Evolutionary conservation across 129 eudicot genomes (phyloP), one percentile per base, ranked within the genome.

Genomic region (Ambrosia artemisiifolia): DNA sequence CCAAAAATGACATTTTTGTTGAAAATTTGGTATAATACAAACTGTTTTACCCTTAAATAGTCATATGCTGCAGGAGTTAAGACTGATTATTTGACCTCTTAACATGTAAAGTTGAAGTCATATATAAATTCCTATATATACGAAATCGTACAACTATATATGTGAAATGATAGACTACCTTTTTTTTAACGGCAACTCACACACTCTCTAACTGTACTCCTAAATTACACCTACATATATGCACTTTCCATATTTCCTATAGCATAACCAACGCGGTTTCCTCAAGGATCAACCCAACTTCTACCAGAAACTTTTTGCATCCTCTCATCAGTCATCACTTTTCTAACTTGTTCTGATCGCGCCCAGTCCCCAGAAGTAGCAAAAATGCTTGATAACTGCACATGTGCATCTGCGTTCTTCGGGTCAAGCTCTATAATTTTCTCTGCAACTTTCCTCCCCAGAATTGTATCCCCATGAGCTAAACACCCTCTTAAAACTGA

Each of bases 401-500:
- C 88, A 66, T 81, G 77, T 48, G 94, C 89, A 76, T 83, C 87
- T 14, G 88, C 70, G 71, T 88, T 90, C 67, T 79, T 78, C 14
- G 97, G 91, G 80, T 94, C 96, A 60, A 88, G 79, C 64, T n/a
- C 74, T 11, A 28, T 77, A 53, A 90, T 82, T 50, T 65, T 74
- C 68, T 78, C 85, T n/a, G 77, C 86, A 17, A 88, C 86, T 51
- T 80, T 82, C 88, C 78, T 75, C 28, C 91, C 87, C 14, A 88
- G 71, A 60, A 44, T 43, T 63, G 75, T 75, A 53, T 90, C 79
- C 51, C 97, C 97, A 71, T 78, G 88, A 42, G 85, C 85, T 50
- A 88, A 64, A 70, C 99, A 94, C 38, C 97, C 99, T 83, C 97
- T 84, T 56, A 90, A 81, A 60, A 94, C 59, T 42, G 95, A 79